Conservation (phyloP, 2,329 filamentous ascomycete species). For the Colletotrichum sp. region DNA sequence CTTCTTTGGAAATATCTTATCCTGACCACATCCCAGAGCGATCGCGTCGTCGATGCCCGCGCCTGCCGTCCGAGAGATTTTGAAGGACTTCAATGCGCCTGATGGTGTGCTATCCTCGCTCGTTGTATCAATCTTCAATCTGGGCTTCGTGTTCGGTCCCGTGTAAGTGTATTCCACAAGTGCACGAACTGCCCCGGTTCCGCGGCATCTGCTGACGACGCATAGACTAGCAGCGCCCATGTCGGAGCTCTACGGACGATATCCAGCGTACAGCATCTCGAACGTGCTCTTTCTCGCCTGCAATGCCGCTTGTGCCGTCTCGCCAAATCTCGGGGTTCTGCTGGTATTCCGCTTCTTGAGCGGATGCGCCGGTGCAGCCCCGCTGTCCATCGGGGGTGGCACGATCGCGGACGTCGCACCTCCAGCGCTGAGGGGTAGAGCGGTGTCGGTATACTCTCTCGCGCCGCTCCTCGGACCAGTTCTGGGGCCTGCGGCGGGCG, state of each 20-base stretch:
- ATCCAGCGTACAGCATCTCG: constrained; percentile 30
- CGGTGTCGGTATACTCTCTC: constrained; percentile 36
- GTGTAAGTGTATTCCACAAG: constrained; percentile 31
- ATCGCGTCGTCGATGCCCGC: neutral
- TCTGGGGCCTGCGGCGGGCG: constrained; percentile 35
- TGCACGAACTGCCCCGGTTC: no score
- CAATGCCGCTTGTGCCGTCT: constrained; percentile 31
- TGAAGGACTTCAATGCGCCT: neutral
- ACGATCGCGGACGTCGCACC: constrained; percentile 39
- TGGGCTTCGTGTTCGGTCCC: constrained; percentile 47
- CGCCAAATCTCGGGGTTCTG: constrained; percentile 29
- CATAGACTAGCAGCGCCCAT: constrained; percentile 32
- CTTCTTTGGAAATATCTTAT: neutral
- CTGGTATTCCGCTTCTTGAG: constrained; percentile 35
- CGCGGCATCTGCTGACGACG: neutral
- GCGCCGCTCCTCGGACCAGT: constrained; percentile 37
- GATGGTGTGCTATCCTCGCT: constrained; percentile 39
- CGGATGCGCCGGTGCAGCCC: constrained; percentile 28
- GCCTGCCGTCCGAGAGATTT: neutral
- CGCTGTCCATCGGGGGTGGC: constrained; percentile 36
- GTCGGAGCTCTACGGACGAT: constrained; percentile 41
- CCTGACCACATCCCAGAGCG: neutral
- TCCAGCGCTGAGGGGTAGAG: constrained; percentile 33
- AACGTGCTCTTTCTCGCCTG: constrained; percentile 34
- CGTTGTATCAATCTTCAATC: constrained; percentile 53